Conservation (phyloP, 768 basidiomycete genomes). For the Lentinula boryana region DNA sequence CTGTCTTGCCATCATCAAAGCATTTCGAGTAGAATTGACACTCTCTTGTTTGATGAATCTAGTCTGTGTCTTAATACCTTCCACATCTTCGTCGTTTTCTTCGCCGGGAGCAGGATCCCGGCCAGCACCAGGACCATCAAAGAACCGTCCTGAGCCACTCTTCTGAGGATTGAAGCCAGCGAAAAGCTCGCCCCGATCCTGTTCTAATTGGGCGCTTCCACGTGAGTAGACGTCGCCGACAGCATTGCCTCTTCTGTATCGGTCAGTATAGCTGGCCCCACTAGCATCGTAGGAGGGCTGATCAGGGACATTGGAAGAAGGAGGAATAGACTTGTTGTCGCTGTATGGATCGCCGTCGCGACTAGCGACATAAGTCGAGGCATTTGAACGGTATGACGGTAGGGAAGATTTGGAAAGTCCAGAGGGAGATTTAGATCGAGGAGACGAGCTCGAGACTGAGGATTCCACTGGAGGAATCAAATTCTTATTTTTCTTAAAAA, state of each 20-base stretch:
- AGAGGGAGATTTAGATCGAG: conserved; percentile 20
- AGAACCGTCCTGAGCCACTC: conserved; percentile 37
- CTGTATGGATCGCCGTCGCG: conserved; percentile 41
- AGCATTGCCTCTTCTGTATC: conserved; percentile 25
- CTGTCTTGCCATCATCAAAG: conserved; percentile 66
- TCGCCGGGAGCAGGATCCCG: conserved; percentile 35
- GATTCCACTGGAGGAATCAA: conserved; percentile 63
- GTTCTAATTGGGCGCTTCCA: conserved; percentile 32
- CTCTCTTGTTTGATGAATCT: conserved; percentile 67
- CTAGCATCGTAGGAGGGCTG: neutral
- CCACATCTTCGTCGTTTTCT: conserved; percentile 61
- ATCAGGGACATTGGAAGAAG: neutral
- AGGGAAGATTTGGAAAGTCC: conserved; percentile 30
- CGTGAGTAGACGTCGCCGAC: conserved; percentile 40
- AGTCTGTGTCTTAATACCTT: conserved; percentile 73
- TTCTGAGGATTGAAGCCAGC: conserved; percentile 45
- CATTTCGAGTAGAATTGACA: conserved; percentile 65
- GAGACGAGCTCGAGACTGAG: conserved; percentile 18
- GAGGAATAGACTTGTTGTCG: neutral
- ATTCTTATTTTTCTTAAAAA: conserved; percentile 61
- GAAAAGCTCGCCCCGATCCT: conserved; percentile 48
- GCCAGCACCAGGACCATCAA: conserved; percentile 33
- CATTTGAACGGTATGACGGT: conserved; percentile 42
- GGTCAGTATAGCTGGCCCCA: conserved; percentile 14
- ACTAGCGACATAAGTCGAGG: conserved; percentile 63